phyloP scores from a whole-genome alignment of 768 basidiomycete species.

The Podaxis mareebaensis region DNA sequence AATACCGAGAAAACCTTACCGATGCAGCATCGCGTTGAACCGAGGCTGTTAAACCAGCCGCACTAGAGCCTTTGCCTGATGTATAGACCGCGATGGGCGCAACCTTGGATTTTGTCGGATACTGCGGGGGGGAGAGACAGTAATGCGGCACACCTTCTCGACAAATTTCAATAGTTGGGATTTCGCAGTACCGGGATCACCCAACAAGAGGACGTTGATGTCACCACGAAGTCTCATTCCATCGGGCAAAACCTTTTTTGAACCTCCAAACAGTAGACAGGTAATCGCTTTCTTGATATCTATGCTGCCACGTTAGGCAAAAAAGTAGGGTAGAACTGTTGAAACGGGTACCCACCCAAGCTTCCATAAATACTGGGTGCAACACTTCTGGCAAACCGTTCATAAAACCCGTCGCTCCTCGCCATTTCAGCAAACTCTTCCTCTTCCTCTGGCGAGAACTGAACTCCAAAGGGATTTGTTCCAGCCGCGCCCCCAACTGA shows the following conservation, averaged over 20 bases:
- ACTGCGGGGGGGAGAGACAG: not conserved
- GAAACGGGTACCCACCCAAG: slow-evolving; percentile 53
- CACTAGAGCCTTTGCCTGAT: slow-evolving; percentile 97
- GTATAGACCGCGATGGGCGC: slow-evolving; percentile 99
- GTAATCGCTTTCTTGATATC: slow-evolving; percentile 99
- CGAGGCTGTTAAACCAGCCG: slow-evolving; percentile 96
- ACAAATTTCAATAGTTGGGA: slow-evolving; percentile 98
- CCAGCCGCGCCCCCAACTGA: slow-evolving; percentile 72
- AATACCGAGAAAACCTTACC: slow-evolving; percentile 42
- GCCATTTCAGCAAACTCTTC: slow-evolving; percentile 95
- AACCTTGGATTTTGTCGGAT: slow-evolving; percentile 49
- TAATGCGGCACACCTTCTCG: slow-evolving; percentile 65
- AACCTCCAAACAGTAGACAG: slow-evolving; percentile 95
- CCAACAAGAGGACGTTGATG: slow-evolving; percentile 94
- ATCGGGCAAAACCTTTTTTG: slow-evolving; percentile 95
- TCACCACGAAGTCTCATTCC: slow-evolving; percentile 97
- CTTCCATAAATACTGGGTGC: slow-evolving; percentile 97
- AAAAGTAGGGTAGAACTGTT: not conserved
- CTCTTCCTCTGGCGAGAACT: slow-evolving; percentile 94
- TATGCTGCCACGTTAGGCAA: slow-evolving; percentile 29
- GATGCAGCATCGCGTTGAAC: slow-evolving; percentile 93
- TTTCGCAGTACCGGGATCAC: slow-evolving; percentile 98
- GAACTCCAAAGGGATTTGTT: slow-evolving; percentile 82
- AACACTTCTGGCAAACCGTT: slow-evolving; percentile 90
- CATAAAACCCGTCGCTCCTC: slow-evolving; percentile 86